A percentile compares a stretch with the other conserved stretches of the same genome.
Conservation (phyloP, 1,284 basidiomycete species). For the Malassezia caprae region DNA sequence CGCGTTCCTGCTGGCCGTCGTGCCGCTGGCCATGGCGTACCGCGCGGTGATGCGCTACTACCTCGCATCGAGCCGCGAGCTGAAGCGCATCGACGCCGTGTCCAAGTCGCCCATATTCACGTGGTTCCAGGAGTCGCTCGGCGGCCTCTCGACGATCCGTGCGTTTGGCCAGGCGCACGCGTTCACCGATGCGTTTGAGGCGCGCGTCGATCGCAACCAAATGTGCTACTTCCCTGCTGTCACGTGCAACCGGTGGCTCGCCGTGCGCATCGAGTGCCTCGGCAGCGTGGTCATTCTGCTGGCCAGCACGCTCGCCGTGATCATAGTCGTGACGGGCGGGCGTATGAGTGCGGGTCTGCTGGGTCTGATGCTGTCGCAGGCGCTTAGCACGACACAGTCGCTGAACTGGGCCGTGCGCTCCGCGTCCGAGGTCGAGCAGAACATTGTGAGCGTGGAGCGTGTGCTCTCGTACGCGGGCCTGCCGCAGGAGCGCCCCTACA, state of each 20-base stretch:
- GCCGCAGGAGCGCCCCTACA: conserved; percentile 63
- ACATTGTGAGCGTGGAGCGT: conserved; percentile 65
- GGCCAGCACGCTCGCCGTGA: conserved; percentile 62
- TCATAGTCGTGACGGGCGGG: conserved; percentile 52
- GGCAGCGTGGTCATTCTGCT: conserved; percentile 71
- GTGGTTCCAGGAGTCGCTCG: conserved; percentile 65
- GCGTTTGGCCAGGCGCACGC: conserved; percentile 52
- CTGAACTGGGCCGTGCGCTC: conserved; percentile 71
- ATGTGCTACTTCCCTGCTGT: conserved; percentile 61
- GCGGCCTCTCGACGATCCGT: conserved; percentile 74
- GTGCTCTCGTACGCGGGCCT: conserved; percentile 61
- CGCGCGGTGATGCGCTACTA: conserved; percentile 57
- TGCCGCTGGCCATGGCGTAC: conserved; percentile 40
- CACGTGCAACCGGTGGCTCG: conserved; percentile 68
- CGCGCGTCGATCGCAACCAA: conserved; percentile 71
- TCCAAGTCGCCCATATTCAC: conserved; percentile 80
- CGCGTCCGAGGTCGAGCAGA: conserved; percentile 84
- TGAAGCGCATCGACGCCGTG: conserved; percentile 82
- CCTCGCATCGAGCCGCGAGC: conserved; percentile 75
- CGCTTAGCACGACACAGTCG: conserved; percentile 56
- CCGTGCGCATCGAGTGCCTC: conserved; percentile 58
- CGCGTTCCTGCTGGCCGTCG: conserved; percentile 59
- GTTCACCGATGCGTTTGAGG: conserved; percentile 69
- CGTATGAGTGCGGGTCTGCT: conserved; percentile 75
- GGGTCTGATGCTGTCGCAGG: conserved; percentile 67